Evolutionary conservation across 2,329 filamentous ascomycete species (phyloP), one percentile per base, ranked within the genome.

Genomic region (Helotiales sp.): DNA sequence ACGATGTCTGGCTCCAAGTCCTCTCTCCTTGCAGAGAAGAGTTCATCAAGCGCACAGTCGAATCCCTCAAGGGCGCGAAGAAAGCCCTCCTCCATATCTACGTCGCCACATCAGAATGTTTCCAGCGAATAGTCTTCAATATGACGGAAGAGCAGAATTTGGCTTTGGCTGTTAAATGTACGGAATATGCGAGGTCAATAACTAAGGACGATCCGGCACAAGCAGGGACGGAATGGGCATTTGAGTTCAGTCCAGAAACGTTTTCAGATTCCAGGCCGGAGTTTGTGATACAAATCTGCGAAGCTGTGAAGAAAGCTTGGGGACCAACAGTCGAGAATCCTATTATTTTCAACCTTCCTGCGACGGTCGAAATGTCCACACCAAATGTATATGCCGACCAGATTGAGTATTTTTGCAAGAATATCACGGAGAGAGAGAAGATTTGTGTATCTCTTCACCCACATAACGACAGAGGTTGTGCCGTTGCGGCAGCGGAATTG

Each of bases 71-170:
- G 72, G 93, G 93, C 48, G 85, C 91, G 25, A 96, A 96, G 78
- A 97, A 96, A 74, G 95, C 91, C 54, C 89, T 98, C 64, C 82
- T 98, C 65, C 93, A 98, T 76, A 88, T 98, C 68, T 99, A 98
- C 77, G 87, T 99, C 50, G 93, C 95, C 49, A 97, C 95, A 6
- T 96, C 90, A 77, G 91, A 92, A 67, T 99, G 93, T 74, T 99
- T 99, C 82, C 90, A 93, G 61, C 84, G 87, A 59, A 87, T 98
- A 56, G 89, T 98, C 59, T 98, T 99, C 75, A 86, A 86, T 70
- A 95, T 92, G 83, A 83, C 86, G 58, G 88, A 96, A 72, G 86
- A 93, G 64, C 82, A 98, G 75, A 90, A 83, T 65, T 75, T 96
- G 56, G 90, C 88, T 64, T 81, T 96, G 68, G 93, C 95, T 2